phyloP scores from a whole-genome alignment of 192 early-diverging fungal species.

The Piromyces sp. region DNA sequence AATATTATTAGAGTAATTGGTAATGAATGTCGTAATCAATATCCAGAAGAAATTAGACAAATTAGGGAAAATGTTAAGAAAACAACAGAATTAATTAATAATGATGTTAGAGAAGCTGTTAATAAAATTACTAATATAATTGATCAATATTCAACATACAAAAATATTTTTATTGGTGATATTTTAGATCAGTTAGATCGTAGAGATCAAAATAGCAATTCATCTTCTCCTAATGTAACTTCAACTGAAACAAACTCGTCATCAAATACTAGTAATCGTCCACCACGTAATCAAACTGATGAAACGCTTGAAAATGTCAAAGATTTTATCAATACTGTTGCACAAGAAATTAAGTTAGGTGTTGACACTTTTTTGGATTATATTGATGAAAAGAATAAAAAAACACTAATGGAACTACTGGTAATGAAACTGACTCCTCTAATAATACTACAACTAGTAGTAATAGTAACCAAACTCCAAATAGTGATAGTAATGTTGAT shows the following conservation, averaged over 20 bases:
- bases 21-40: background rate
- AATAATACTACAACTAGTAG: too few relatives aligned
- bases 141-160: background rate
- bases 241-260: too few relatives aligned
- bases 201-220: background rate
- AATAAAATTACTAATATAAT: background rate
- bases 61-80: background rate
- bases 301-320: background rate
- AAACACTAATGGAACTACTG: background rate
- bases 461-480: too few relatives aligned
- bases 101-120: background rate
- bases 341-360: background rate
- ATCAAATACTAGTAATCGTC: too few relatives aligned
- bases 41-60: background rate
- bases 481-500: too few relatives aligned
- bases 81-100: background rate
- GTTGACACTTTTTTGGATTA: background rate
- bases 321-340: background rate
- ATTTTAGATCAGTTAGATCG: background rate
- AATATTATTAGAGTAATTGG: background rate
- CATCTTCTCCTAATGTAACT: too few relatives aligned
- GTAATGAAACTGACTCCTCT: background rate
- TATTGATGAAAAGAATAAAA: background rate
- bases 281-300: background rate
- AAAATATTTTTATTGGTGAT: background rate